Conservation (phyloP, 345 rosid genomes). For the Fremontodendron californicum region DNA sequence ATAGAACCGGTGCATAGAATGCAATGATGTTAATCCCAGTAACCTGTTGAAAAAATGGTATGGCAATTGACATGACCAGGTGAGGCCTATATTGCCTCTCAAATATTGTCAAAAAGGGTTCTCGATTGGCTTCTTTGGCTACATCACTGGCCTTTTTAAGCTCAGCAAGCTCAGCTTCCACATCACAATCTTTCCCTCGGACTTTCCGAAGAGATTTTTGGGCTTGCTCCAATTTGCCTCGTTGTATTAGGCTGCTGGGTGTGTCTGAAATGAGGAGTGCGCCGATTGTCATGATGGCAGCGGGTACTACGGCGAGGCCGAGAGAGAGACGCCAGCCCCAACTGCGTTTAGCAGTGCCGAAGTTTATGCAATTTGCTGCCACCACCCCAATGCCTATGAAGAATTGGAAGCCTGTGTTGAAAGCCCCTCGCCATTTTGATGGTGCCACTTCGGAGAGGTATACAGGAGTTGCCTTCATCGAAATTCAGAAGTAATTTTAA, state of each 20-base stretch:
- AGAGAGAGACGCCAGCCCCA: conserved; percentile 88
- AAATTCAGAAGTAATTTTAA: background rate
- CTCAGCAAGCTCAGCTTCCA: conserved; percentile 53
- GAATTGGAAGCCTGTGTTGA: conserved; percentile 74
- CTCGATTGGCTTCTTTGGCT: conserved; percentile 39
- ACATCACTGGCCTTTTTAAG: conserved; percentile 45
- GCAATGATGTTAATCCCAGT: conserved; percentile 78
- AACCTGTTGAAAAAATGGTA: conserved; percentile 73
- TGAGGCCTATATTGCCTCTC: conserved; percentile 75
- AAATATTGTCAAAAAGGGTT: conserved; percentile 50
- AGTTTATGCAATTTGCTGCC: conserved; percentile 60
- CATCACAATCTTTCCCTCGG: conserved; percentile 40
- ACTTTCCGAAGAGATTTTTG: conserved; percentile 41
- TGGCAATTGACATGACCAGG: conserved; percentile 58
- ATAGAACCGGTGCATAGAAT: conserved; percentile 75
- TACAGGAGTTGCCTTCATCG: conserved; percentile 65
- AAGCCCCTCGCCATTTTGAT: conserved; percentile 84
- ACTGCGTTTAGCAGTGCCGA: conserved; percentile 41
- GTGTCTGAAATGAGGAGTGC: conserved; percentile 70
- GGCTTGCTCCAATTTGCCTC: conserved; percentile 58
- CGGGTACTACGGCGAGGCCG: conserved; percentile 68
- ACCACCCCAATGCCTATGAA: conserved; percentile 73
- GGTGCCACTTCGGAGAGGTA: conserved; percentile 87
- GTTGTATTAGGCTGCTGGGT: conserved; percentile 64
- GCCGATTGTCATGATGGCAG: conserved; percentile 63